Evolutionary conservation across 2,329 filamentous ascomycete genomes (phyloP).

Genomic region (Cytospora piceicola): DNA sequence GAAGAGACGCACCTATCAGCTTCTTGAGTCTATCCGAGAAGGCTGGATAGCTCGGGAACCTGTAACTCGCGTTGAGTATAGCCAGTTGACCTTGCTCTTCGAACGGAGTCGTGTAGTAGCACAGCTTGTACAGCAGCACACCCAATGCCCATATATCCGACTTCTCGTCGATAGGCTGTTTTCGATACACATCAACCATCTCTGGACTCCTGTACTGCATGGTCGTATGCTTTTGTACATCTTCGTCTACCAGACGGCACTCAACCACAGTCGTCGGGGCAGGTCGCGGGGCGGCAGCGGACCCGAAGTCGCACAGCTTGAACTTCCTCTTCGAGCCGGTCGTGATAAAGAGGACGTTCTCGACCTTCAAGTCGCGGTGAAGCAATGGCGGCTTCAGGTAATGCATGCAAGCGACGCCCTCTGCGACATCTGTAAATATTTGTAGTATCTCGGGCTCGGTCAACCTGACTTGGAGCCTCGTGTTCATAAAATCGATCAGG

Average conservation of each 20-base stretch:
- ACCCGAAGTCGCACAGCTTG: constrained; percentile 98
- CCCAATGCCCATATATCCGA: constrained; percentile 98
- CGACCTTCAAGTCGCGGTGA: constrained; percentile 94
- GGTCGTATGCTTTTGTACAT: constrained; percentile 95
- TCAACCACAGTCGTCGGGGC: constrained; percentile 87
- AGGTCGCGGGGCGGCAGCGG: constrained; percentile 79
- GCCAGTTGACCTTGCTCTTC: constrained; percentile 97
- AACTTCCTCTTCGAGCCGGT: constrained; percentile 72
- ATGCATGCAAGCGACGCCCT: constrained; percentile 98
- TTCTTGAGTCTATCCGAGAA: constrained; percentile 91
- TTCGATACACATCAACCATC: constrained; percentile 98
- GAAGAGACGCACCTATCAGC: constrained; percentile 72
- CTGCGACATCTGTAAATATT: constrained; percentile 94
- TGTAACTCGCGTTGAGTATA: constrained; percentile 93
- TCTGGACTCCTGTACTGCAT: constrained; percentile 97
- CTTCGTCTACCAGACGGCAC: constrained; percentile 91
- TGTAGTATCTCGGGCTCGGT: constrained; percentile 97
- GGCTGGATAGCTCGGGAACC: constrained; percentile 82
- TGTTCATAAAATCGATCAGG: constrained; percentile 99
- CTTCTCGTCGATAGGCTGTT: constrained; percentile 96
- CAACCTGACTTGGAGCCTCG: constrained; percentile 89
- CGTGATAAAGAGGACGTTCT: constrained; percentile 89
- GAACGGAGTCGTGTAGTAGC: constrained; percentile 98
- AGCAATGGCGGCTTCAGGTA: constrained; percentile 93
- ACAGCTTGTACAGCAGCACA: constrained; percentile 94